These are phyloP conservation scores for Avicennia marina DNA, from an alignment of 257 asterid species.

Conservation along the genomic window DNA sequence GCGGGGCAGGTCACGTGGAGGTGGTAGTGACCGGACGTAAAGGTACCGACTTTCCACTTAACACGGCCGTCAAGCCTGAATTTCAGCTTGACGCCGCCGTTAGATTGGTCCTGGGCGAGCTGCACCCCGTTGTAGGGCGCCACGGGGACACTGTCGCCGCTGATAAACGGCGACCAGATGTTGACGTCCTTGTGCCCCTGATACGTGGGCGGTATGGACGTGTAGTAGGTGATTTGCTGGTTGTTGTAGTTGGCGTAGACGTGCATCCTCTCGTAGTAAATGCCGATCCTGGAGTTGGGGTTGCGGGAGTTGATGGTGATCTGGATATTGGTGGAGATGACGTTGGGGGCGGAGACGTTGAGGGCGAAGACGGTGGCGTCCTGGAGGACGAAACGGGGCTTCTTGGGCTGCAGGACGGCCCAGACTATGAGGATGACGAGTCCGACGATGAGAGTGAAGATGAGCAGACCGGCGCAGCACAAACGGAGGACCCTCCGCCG, in stretches of 20 bases:
- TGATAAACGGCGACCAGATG: slow-evolving; percentile 79
- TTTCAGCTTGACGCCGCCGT: slow-evolving; percentile 43
- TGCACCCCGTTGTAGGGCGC: slow-evolving; percentile 74
- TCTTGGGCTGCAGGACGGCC: slow-evolving; percentile 80
- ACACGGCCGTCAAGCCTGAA: slow-evolving; percentile 58
- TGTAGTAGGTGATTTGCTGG: slow-evolving; percentile 76
- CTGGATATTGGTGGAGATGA: slow-evolving; percentile 71
- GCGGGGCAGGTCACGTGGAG: slow-evolving; percentile 67
- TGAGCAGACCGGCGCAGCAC: slow-evolving; percentile 30
- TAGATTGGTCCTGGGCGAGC: slow-evolving; percentile 43
- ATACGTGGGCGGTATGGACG: slow-evolving; percentile 58
- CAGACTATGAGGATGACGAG: slow-evolving; percentile 51
- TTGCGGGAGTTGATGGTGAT: slow-evolving; percentile 76
- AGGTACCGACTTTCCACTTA: slow-evolving; percentile 67
- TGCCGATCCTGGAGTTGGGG: slow-evolving; percentile 61
- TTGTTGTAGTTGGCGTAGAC: slow-evolving; percentile 45
- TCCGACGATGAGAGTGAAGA: slow-evolving; percentile 46
- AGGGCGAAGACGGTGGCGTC: slow-evolving; percentile 89
- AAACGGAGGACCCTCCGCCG: slow-evolving; percentile 24
- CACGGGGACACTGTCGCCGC: slow-evolving; percentile 61
- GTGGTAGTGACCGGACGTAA: slow-evolving; percentile 54
- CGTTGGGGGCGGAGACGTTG: slow-evolving; percentile 71
- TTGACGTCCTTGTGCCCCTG: slow-evolving; percentile 77
- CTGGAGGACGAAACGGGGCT: slow-evolving; percentile 78
- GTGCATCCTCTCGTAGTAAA: slow-evolving; percentile 55